phyloP scores from a whole-genome alignment of 257 asterid species.

The Solanum ossicruentum region DNA sequence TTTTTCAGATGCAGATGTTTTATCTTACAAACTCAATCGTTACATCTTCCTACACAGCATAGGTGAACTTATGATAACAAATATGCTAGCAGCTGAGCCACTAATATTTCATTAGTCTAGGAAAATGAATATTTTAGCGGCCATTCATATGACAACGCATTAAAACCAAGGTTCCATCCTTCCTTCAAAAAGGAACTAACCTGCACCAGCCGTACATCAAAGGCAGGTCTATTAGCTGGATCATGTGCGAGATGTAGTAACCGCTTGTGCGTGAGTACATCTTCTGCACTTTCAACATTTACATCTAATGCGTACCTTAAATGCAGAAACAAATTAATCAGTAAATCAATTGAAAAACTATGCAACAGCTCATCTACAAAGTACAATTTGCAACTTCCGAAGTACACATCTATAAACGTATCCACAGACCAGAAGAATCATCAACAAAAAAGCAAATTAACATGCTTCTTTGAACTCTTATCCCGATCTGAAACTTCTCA shows the following conservation, averaged over 20 bases:
- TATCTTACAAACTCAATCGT: not conserved
- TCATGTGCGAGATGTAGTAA: constrained; percentile 73
- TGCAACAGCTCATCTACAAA: not conserved
- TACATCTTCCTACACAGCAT: not conserved
- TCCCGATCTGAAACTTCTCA: not conserved
- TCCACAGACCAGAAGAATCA: not conserved
- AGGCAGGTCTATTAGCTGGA: constrained; percentile 83
- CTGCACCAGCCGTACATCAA: constrained; percentile 96
- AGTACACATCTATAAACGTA: not conserved
- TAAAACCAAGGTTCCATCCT: not conserved
- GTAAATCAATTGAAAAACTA: not conserved
- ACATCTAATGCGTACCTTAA: constrained; percentile 93
- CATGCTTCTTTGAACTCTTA: not conserved
- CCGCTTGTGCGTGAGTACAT: constrained; percentile 83
- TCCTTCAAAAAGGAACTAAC: constrained; percentile 13
- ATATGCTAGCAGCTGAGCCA: not conserved
- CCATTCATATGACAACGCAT: not conserved
- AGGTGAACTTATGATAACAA: not conserved
- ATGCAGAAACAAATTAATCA: constrained; percentile 16
- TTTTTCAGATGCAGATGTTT: not conserved
- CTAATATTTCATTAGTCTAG: not conserved
- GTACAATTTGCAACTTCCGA: not conserved
- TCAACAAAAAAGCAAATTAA: not conserved
- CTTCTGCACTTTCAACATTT: constrained; percentile 93
- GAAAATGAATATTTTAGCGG: not conserved